phyloP scores from a whole-genome alignment of 163 green algal species.

The Scenedesmus sp. region DNA sequence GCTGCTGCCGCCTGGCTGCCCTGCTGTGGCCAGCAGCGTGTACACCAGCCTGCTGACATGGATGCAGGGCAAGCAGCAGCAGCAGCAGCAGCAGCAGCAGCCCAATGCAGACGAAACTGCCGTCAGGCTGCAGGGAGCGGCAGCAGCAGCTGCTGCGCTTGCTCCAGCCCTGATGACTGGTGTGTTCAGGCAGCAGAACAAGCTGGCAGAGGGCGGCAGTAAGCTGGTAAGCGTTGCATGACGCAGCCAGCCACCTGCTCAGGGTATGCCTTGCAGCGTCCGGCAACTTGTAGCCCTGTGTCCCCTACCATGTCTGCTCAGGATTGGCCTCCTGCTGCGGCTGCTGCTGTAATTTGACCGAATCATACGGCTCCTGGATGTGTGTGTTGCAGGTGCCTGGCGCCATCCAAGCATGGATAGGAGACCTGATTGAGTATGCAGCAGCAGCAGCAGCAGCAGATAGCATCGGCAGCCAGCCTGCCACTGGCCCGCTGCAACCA shows the following conservation, averaged over 20 bases:
- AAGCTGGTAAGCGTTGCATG: neutral
- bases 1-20: constrained; percentile 1
- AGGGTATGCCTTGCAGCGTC: neutral
- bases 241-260: neutral
- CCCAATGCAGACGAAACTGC: neutral
- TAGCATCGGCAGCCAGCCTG: neutral
- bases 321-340: neutral
- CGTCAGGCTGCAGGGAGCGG: neutral
- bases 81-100: constrained; percentile 29
- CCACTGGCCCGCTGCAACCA: neutral
- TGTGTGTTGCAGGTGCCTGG: constrained; percentile 5
- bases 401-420: neutral
- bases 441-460: constrained; percentile 13
- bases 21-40: neutral
- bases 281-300: no score
- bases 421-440: neutral
- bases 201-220: neutral
- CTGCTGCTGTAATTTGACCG: neutral
- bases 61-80: constrained; percentile 23
- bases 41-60: constrained; percentile 9
- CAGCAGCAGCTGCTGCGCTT: constrained; percentile 8
- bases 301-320: neutral
- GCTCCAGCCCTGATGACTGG: neutral
- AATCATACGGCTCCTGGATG: neutral
- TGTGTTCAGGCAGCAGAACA: neutral